Evolutionary conservation across 1,284 basidiomycete genomes (phyloP), one percentile per base, ranked within the genome.

Genomic region (Malassezia brasiliensis): DNA sequence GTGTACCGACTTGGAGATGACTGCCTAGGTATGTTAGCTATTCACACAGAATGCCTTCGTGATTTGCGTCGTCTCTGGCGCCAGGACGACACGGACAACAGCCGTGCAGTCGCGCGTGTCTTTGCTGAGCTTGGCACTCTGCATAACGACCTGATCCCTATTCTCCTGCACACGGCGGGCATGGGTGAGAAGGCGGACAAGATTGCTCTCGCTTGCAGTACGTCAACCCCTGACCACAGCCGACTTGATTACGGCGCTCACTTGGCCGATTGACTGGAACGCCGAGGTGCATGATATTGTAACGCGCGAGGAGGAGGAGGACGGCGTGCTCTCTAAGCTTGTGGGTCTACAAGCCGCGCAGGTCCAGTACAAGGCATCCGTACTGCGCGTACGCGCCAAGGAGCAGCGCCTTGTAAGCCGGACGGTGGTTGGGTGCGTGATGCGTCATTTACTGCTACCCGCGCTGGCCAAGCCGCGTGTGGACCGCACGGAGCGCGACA

Each of bases 171-270:
- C 42, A 63, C 63, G 14, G 72, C 66, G 0, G 68, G 69, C 41
- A 57, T 54, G 19, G 68, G 63, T 11, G 64, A 64, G 28, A 41
- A 62, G n/a, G 61, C 38, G 7, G 45, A 56, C 53, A 66, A 69
- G 34, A 70, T 73, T 48, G 71, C 72, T 2, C 53, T 74, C 1
- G 72, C 72, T 6, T 72, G 69, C 40, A 67, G 34, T 47, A 34
- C 25, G 45, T 47, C 5, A 5, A 9, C 25, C 20, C 12, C 17
- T 44, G 22, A 28, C 25, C 38, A 5, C 35, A 47, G 45, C 65
- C 28, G 72, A 75, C 42, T 57, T 75, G n/a, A 59, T 75, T 45
- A 75, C 69, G 7, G 66, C 71, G 1, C 56, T 75, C 44, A 75
- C 72, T 0, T 75, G 72, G 72, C 72, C 72, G 1, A 63, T 75